Conservation (phyloP, 257 asterid species). For the Solanum okadae region DNA sequence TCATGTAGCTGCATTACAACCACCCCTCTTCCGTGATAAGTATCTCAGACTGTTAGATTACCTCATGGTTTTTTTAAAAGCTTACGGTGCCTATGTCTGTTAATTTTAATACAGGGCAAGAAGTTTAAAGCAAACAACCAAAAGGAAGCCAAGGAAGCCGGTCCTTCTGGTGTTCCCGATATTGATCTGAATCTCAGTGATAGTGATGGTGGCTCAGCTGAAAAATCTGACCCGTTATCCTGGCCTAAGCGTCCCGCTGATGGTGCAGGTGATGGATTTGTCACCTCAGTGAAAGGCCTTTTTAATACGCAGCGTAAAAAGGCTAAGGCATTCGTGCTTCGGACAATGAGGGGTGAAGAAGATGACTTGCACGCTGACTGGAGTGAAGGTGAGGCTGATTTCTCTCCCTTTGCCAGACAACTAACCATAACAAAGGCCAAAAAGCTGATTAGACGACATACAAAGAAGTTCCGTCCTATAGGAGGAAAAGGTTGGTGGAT, state of each 20-base stretch:
- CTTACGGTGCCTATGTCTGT: neutral
- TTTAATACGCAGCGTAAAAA: constrained; percentile 83
- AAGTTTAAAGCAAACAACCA: constrained; percentile 68
- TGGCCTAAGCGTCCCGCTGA: constrained; percentile 84
- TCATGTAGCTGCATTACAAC: neutral
- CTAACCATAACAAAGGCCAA: constrained; percentile 84
- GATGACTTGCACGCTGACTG: constrained; percentile 75
- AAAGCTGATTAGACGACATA: constrained; percentile 74
- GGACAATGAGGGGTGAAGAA: constrained; percentile 98
- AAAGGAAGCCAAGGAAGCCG: constrained; percentile 30
- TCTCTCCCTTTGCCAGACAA: constrained; percentile 91
- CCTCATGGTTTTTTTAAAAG: neutral
- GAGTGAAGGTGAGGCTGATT: constrained; percentile 98
- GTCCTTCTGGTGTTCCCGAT: constrained; percentile 41
- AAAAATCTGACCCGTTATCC: constrained; percentile 51
- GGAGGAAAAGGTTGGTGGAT: constrained; percentile 68
- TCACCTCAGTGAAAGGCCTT: constrained; percentile 87
- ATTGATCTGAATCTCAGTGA: constrained; percentile 78
- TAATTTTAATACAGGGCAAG: constrained; percentile 55
- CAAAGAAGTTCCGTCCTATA: constrained; percentile 81
- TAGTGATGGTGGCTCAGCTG: constrained; percentile 87
- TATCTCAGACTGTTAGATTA: neutral
- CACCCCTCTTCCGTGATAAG: neutral
- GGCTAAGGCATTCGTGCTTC: constrained; percentile 93
- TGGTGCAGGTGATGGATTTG: constrained; percentile 99